Base-by-base conservation (phyloP, 495 filamentous ascomycete genomes). In the Bathelium albidoporum region DNA sequence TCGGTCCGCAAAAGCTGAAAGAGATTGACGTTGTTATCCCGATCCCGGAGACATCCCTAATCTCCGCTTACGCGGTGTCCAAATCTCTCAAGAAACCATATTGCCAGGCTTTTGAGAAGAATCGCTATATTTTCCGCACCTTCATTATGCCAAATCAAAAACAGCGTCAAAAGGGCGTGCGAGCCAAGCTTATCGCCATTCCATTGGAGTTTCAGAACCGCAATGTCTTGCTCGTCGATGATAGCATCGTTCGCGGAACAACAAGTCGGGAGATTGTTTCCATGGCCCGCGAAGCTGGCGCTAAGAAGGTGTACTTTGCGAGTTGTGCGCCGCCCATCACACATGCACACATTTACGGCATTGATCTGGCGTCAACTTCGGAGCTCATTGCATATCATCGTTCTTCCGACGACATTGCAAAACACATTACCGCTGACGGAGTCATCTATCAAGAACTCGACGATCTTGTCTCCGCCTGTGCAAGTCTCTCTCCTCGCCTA, bases 81-180 rank as follows among this genome's bases (percentile, higher is more conserved):
- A 84, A 88, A 69, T 79, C 82, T 41, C 77, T 97, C 32, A 81
- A 86, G 65, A 93, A 88, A 65, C 89, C 89, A 1, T 95, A 90
- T 73, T 88, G 83, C 64, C 89, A 90, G 68, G 89, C 83, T 12
- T 92, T 96, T 66, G 87, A 96, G 64, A 97, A 96, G 82, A 97
- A 97, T 75, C 85, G 93, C 59, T 97, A 97, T 73, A 89, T 97
- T 58, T 95, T 92, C 81, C 86, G 93, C 39, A 96, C 93, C 0
- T 97, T 96, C 73, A 96, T 97, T 72, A 91, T 96, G 87, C 91
- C 91, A 10, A 87, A 86, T 34, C 93, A 97, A 73, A 86, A 87
- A 69, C 84, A 86, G 26, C 81, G 94, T 4, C 86, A 96, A 69
- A 94, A 87, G 69, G 86, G 86, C 61, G 87, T 90, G 24, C 82